These are phyloP conservation scores for Talaromyces stipitatus DNA, from an alignment of 495 filamentous ascomycete species.

Conservation along the genomic window DNA sequence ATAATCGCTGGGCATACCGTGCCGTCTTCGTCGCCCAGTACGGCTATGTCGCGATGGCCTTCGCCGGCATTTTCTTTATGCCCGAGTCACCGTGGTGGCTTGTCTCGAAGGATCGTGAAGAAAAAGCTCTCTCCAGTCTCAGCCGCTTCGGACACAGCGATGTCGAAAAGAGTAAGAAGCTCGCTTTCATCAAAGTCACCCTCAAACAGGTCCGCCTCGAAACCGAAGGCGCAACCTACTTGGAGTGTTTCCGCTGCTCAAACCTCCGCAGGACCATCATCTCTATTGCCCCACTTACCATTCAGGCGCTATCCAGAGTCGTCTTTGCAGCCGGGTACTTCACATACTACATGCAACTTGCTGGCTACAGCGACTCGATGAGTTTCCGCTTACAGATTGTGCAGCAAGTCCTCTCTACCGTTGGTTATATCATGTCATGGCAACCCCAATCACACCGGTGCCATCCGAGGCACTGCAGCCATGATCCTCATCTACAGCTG, in stretches of 20 bases:
- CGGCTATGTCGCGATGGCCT: too few relatives aligned
- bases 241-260: constrained; percentile 24
- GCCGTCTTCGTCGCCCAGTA: constrained; percentile 23
- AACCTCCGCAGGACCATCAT: constrained; percentile 28
- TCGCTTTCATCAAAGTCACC: not conserved
- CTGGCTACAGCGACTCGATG: constrained; percentile 19
- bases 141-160: not conserved
- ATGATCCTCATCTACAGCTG: constrained; percentile 21
- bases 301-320: constrained; percentile 23
- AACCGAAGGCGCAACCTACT: constrained; percentile 23
- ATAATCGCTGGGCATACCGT: constrained; percentile 24
- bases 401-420: constrained; percentile 21
- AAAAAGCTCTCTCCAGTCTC: not conserved
- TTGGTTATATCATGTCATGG: constrained; percentile 26
- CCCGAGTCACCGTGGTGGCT: not conserved
- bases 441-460: constrained; percentile 9
- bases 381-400: constrained; percentile 22
- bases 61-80: too few relatives aligned
- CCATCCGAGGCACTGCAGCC: constrained; percentile 13
- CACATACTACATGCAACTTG: constrained; percentile 26
- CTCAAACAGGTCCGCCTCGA: not conserved
- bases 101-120: not conserved
- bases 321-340: constrained; percentile 19
- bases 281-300: constrained; percentile 20
- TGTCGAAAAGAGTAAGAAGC: not conserved